These are phyloP conservation scores for Pythium phragmitis DNA, from an alignment of 352 stramenopile genomes.

Conservation along the genomic window DNA sequence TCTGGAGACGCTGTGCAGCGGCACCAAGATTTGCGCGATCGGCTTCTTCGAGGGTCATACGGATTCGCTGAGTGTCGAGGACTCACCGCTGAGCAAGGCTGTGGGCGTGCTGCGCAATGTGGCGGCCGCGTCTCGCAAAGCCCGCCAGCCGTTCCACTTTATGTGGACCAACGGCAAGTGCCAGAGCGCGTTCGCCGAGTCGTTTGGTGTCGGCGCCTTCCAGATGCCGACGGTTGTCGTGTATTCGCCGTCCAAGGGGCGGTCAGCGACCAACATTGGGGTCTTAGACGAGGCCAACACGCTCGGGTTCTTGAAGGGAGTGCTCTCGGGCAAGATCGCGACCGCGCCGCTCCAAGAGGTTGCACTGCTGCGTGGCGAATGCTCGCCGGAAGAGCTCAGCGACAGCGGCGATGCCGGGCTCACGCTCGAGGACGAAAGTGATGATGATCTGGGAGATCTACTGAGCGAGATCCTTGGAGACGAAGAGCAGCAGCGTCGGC, in stretches of 20 bases:
- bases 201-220: constrained; percentile 66
- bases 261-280: constrained; percentile 69
- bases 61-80: constrained; percentile 37
- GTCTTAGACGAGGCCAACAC: constrained; percentile 65
- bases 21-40: constrained; percentile 75
- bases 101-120: constrained; percentile 42
- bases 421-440: constrained; percentile 35
- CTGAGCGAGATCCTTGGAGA: constrained; percentile 74
- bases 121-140: constrained; percentile 46
- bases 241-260: constrained; percentile 71
- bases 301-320: constrained; percentile 51
- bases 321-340: constrained; percentile 63
- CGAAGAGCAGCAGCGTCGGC: constrained; percentile 54
- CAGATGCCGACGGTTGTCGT: constrained; percentile 78
- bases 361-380: constrained; percentile 45
- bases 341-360: constrained; percentile 51
- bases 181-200: constrained; percentile 63
- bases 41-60: constrained; percentile 70
- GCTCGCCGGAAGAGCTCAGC: constrained; percentile 45
- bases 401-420: constrained; percentile 24
- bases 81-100: constrained; percentile 46
- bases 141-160: constrained; percentile 62
- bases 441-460: constrained; percentile 62
- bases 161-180: constrained; percentile 81
- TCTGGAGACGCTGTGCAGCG: constrained; percentile 44